Base-by-base conservation (phyloP, 192 early-diverging fungal genomes). In the Martensiomyces pterosporus region DNA sequence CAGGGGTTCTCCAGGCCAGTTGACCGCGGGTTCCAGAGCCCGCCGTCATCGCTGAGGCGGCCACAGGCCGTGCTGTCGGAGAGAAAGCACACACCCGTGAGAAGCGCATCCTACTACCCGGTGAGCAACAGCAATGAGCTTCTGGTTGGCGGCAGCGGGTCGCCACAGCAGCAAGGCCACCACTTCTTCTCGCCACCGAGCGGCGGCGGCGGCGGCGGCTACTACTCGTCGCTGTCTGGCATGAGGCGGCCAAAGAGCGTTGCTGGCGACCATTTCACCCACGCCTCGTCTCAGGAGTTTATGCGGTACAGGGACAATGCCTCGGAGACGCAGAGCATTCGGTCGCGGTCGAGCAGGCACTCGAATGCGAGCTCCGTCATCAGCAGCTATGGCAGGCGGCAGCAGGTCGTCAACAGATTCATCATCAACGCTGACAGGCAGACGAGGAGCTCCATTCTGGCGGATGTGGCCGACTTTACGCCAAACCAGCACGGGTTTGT, bases 401-500 rank as follows among this genome's bases (percentile, higher is more conserved):
- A 75, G 35, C 60, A 49, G 15, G 37, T 62, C 3, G 47, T 75
- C 32, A 67, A 48, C 26, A 36, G 60, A 7, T 67, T 75, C 34
- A 45, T 67, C 22, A 67, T 67, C 35, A 21, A 63, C 32, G 64
- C 57, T 1, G 60, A 75, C 35, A 6, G 13, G 4, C 47, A 36
- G 19, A 75, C 71, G 8, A 47, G 47, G 4, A 26, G 3, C 4
- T 54, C 55, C 2, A 56, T 75, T 5, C 29, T 64, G 39, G 52
- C 52, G 2, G 42, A 59, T 32, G 72, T 64, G 5, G 45, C 49
- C 10, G 72, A 75, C 26, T 68, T 75, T 44, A 68, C 65, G n/a
- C 65, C 72, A 15, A 75, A 75, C 48, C 44, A 27, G 2, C 34
- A 64, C 27, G 72, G 65, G 9, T 75, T 75, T 68, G 65, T 75